Evolutionary conservation across 345 rosid species (phyloP), one percentile per base, ranked within the genome.

Genomic region (Rhizophora mangle): DNA sequence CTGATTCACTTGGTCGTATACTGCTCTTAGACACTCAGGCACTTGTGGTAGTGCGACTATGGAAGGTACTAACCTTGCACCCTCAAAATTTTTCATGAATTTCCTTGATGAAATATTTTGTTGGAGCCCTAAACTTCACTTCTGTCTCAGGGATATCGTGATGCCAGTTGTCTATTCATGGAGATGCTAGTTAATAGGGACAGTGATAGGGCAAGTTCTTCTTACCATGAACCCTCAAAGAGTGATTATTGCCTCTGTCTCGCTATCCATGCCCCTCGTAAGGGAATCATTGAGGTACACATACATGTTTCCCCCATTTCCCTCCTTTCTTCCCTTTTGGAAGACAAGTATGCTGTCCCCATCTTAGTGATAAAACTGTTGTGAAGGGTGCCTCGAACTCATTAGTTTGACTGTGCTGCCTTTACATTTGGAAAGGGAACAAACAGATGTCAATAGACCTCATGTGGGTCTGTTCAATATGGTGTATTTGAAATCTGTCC

Each of bases 1-100:
- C 99, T 27, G 99, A 95, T 81, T 95, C 99, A 62, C 94, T 95
- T 75, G 99, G 98, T 72, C 96, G 99, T 26, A 89, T 95, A 77
- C 86, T 88, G 82, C 89, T 92, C 43, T 81, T 95, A 73, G 99
- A 95, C 77, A 92, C 98, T 79, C 96, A 87, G 74, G 99, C 99
- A 32, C 88, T 95, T 43, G 96, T 95, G 37, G 96, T 92, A 56
- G 97, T 95, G 70, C 89, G 98, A 7, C 78, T 95, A 11, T 95
- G 97, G 97, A 95, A 95, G 99, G 99, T 92, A 71, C 73, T 52
- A 66, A 1, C 74, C 68, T 72, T 26, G 24, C 32, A 26, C 51
- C 69, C 52, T 51, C 26, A 62, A 19, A 54, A 16, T 10, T 36
- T 43, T 64, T 20, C 22, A 46, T 24, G 4, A 31, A 15, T 67